Evolutionary conservation across 768 basidiomycete genomes (phyloP).

Genomic region (Mycena venus): DNA sequence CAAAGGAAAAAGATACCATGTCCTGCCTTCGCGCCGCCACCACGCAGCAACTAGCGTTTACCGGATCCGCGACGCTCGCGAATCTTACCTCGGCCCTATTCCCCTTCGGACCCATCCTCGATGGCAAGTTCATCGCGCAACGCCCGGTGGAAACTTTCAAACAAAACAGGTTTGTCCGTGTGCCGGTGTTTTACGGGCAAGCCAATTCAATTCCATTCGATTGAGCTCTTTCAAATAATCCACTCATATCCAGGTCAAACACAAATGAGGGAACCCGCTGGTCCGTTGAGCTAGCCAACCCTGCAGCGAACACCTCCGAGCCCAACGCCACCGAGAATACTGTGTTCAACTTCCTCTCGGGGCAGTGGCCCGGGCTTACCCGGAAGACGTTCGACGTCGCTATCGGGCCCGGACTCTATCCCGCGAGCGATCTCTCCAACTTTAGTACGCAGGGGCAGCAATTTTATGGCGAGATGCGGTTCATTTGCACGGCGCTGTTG

Average conservation of each 20-base stretch:
- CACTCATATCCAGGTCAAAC: neutral
- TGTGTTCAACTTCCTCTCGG: neutral
- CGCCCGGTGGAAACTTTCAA: neutral
- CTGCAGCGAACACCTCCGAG: neutral
- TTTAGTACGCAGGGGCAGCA: slow-evolving; percentile 16
- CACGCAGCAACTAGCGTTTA: neutral
- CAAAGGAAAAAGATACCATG: neutral
- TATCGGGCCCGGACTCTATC: neutral
- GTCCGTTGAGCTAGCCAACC: neutral
- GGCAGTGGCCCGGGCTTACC: neutral
- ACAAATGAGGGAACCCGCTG: neutral
- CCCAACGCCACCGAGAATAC: neutral
- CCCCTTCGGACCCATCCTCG: neutral
- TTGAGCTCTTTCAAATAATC: neutral
- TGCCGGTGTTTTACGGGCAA: neutral
- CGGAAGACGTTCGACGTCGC: neutral
- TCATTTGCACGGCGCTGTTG: neutral
- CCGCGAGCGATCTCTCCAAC: neutral
- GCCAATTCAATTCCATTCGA: no score
- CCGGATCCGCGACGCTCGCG: neutral
- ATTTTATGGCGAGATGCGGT: slow-evolving; percentile 22
- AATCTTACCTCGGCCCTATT: neutral
- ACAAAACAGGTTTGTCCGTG: neutral
- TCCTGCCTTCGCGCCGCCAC: neutral
- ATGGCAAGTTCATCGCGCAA: neutral